Conservation (phyloP, 305 asterid species). For the Fraxinus sp. region DNA sequence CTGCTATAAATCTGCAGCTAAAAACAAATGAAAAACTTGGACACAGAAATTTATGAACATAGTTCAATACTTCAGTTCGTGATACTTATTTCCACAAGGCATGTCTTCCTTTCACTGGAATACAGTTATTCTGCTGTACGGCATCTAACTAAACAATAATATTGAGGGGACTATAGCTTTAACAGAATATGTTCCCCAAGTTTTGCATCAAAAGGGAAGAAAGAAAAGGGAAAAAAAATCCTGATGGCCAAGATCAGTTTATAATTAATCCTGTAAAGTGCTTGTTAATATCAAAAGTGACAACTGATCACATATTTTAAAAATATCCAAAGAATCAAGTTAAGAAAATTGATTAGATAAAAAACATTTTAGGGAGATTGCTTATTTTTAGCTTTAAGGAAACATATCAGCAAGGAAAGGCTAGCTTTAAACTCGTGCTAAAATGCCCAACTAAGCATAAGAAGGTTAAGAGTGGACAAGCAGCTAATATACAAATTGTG, state of each 20-base stretch:
- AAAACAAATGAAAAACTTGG: not conserved
- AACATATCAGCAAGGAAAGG: not conserved
- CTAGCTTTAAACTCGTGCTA: not conserved
- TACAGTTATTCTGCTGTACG: not conserved
- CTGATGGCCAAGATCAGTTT: not conserved
- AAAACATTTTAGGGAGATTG: not conserved
- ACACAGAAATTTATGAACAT: not conserved
- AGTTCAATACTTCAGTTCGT: not conserved
- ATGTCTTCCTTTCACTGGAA: not conserved
- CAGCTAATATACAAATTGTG: not conserved
- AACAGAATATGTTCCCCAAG: not conserved
- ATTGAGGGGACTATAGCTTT: not conserved
- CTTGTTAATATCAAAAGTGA: not conserved
- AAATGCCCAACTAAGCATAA: not conserved
- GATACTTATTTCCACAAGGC: not conserved
- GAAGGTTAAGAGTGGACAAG: not conserved
- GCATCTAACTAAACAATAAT: not conserved
- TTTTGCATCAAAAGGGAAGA: not conserved
- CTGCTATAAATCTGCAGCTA: conserved; percentile 1
- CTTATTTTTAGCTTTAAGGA: not conserved
- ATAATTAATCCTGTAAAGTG: not conserved
- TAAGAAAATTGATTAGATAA: not conserved
- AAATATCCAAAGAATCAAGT: not conserved
- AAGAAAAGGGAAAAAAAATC: not conserved
- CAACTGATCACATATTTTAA: not conserved